phyloP scores from a whole-genome alignment of 805 yeast species.

The Metschnikowia gelsemii region DNA sequence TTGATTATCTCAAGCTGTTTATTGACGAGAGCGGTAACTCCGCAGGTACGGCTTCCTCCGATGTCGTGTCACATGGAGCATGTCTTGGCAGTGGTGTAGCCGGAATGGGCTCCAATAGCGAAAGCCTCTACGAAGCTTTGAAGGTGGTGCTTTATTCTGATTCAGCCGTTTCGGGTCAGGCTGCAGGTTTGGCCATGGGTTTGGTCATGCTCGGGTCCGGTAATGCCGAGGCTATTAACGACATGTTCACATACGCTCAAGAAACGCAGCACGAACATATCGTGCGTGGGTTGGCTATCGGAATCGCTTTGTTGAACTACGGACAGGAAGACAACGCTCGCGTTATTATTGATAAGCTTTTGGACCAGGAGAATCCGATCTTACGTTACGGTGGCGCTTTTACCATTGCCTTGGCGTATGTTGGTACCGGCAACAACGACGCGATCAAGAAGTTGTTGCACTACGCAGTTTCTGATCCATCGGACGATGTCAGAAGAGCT shows the following conservation, averaged over 20 bases:
- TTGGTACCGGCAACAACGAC: slow-evolving; percentile 88
- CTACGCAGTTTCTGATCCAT: slow-evolving; percentile 93
- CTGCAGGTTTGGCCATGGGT: slow-evolving; percentile 96
- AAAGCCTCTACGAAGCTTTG: slow-evolving; percentile 73
- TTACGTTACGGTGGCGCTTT: slow-evolving; percentile 95
- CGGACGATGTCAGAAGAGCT: slow-evolving; percentile 95
- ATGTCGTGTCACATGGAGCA: slow-evolving; percentile 91
- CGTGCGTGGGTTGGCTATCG: slow-evolving; percentile 88
- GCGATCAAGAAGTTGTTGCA: slow-evolving; percentile 87
- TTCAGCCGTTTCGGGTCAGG: slow-evolving; percentile 92
- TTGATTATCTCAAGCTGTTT: slow-evolving; percentile 72
- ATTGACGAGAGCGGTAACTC: slow-evolving; percentile 63
- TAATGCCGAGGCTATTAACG: slow-evolving; percentile 60
- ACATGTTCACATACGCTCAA: slow-evolving; percentile 86
- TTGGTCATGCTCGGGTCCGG: slow-evolving; percentile 93
- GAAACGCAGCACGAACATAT: slow-evolving; percentile 96
- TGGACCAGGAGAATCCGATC: slow-evolving; percentile 74
- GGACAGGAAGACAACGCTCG: slow-evolving; percentile 86
- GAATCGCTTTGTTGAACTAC: slow-evolving; percentile 81
- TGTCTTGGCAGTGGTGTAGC: slow-evolving; percentile 94
- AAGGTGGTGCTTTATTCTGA: slow-evolving; percentile 84
- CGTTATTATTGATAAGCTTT: slow-evolving; percentile 58
- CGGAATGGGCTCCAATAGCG: slow-evolving; percentile 87
- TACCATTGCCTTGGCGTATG: slow-evolving; percentile 92
- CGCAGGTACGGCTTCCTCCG: slow-evolving; percentile 68